A percentile compares a stretch with the other conserved stretches of the same genome.
phyloP scores from a whole-genome alignment of 768 basidiomycete genomes.

The Boletus rubescentipes region DNA sequence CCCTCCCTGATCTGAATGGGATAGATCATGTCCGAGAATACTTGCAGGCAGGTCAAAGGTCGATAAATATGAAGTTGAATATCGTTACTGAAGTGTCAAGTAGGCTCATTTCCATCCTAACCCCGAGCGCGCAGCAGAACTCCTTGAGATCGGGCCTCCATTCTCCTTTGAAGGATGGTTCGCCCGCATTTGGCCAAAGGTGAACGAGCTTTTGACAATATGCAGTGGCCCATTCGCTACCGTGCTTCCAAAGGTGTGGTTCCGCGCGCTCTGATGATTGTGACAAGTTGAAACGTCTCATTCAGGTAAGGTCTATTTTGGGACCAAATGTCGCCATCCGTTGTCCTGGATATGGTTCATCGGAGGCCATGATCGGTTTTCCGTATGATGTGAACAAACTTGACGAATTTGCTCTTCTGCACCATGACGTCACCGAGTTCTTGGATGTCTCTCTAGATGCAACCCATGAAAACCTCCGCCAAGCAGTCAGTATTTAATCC shows the following conservation, averaged over 20 bases:
- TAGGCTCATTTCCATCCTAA: conserved; percentile 13
- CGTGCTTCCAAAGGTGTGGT: conserved; percentile 13
- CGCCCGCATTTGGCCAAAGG: conserved; percentile 17
- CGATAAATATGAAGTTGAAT: too few species aligned
- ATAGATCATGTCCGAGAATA: conserved; percentile 9
- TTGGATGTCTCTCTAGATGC: conserved; percentile 13
- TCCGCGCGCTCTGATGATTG: not conserved
- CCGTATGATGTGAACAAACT: not conserved
- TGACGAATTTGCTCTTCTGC: conserved; percentile 9
- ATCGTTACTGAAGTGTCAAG: not conserved
- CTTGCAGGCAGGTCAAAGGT: conserved; percentile 9
- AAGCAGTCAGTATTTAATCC: conserved; percentile 11
- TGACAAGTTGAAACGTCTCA: not conserved
- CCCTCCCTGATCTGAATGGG: conserved; percentile 15
- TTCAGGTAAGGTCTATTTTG: conserved; percentile 15
- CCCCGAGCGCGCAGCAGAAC: conserved; percentile 20
- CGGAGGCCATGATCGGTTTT: conserved; percentile 7
- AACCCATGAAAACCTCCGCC: conserved; percentile 12
- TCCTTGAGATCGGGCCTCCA: conserved; percentile 13
- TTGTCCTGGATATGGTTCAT: conserved; percentile 7
- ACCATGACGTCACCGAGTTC: conserved; percentile 16
- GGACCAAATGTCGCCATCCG: conserved; percentile 5
- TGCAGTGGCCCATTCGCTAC: conserved; percentile 12
- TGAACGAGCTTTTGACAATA: not conserved
- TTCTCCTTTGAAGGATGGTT: conserved; percentile 16